phyloP scores from a whole-genome alignment of 345 rosid species.

The Arabidopsis arenosa region DNA sequence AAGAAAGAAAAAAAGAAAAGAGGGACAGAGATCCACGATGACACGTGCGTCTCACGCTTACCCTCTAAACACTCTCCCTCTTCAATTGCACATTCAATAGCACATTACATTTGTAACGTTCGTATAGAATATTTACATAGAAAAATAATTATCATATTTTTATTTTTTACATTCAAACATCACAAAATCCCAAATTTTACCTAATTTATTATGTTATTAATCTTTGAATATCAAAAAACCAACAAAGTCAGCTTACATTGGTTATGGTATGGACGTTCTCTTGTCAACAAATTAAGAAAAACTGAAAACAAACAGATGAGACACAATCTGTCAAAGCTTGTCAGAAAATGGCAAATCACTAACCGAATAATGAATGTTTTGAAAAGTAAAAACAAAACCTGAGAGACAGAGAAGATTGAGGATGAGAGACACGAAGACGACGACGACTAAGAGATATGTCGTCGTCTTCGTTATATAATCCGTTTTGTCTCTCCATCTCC shows the following conservation, averaged over 20 bases:
- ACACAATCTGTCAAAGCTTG: slow-evolving; percentile 33
- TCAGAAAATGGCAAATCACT: slow-evolving; percentile 35
- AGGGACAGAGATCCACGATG: slow-evolving; percentile 16
- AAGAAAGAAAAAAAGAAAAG: slow-evolving; percentile 30
- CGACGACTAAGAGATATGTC: slow-evolving; percentile 23
- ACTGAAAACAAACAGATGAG: slow-evolving; percentile 30
- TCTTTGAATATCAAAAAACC: too few species aligned
- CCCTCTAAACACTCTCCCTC: neutral
- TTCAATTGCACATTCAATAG: slow-evolving; percentile 5
- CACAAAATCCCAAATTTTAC: neutral
- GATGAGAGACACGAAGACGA: slow-evolving; percentile 42
- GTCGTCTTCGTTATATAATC: slow-evolving; percentile 30
- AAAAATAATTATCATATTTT: neutral
- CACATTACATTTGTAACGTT: slow-evolving; percentile 16
- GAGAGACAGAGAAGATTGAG: neutral
- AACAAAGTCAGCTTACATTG: slow-evolving; percentile 13
- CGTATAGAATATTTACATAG: neutral
- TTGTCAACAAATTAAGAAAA: slow-evolving; percentile 19
- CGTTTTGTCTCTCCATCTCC: slow-evolving; percentile 11
- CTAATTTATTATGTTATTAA: too few species aligned
- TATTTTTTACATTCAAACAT: neutral
- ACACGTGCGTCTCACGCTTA: slow-evolving; percentile 22
- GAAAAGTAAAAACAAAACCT: slow-evolving; percentile 3
- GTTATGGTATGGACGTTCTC: slow-evolving; percentile 21
- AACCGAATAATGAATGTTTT: slow-evolving; percentile 31